phyloP scores from a whole-genome alignment of 352 stramenopile species.

The Phytophthora kernoviae region DNA sequence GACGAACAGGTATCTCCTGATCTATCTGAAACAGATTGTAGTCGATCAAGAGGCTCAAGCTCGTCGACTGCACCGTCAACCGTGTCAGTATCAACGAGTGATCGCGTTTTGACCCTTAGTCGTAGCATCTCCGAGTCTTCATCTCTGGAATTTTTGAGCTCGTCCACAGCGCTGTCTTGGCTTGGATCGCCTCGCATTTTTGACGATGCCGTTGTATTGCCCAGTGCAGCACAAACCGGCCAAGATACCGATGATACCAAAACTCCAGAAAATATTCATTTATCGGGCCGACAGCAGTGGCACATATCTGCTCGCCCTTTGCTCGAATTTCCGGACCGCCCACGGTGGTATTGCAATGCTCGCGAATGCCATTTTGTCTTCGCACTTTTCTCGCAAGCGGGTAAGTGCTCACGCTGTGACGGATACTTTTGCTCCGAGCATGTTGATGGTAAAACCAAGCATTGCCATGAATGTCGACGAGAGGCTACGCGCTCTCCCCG shows the following conservation, averaged over 20 bases:
- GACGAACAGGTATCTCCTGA: slow-evolving; percentile 18
- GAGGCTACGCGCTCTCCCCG: slow-evolving; percentile 18
- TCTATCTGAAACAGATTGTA: slow-evolving; percentile 5
- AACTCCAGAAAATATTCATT: neutral
- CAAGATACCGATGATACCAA: slow-evolving; percentile 13
- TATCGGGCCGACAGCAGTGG: slow-evolving; percentile 5
- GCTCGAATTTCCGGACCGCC: slow-evolving; percentile 62
- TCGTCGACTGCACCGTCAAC: slow-evolving; percentile 17
- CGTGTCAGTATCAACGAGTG: slow-evolving; percentile 14
- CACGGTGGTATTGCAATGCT: slow-evolving; percentile 80
- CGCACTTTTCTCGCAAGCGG: slow-evolving; percentile 59
- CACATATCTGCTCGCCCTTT: slow-evolving; percentile 14
- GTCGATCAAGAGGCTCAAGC: slow-evolving; percentile 32
- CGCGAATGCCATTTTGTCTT: slow-evolving; percentile 66
- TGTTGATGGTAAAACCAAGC: slow-evolving; percentile 43
- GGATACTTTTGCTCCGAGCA: slow-evolving; percentile 67
- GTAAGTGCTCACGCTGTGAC: slow-evolving; percentile 52
- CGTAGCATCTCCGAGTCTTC: slow-evolving; percentile 48
- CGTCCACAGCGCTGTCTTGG: slow-evolving; percentile 32
- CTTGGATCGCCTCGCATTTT: slow-evolving; percentile 32
- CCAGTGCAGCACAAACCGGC: slow-evolving; percentile 6
- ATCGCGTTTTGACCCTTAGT: slow-evolving; percentile 25
- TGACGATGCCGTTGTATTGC: slow-evolving; percentile 13
- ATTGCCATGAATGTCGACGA: slow-evolving; percentile 39
- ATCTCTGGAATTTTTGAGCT: slow-evolving; percentile 57